Evolutionary conservation across 257 asterid species (phyloP).

Genomic region (Mentha longifolia): DNA sequence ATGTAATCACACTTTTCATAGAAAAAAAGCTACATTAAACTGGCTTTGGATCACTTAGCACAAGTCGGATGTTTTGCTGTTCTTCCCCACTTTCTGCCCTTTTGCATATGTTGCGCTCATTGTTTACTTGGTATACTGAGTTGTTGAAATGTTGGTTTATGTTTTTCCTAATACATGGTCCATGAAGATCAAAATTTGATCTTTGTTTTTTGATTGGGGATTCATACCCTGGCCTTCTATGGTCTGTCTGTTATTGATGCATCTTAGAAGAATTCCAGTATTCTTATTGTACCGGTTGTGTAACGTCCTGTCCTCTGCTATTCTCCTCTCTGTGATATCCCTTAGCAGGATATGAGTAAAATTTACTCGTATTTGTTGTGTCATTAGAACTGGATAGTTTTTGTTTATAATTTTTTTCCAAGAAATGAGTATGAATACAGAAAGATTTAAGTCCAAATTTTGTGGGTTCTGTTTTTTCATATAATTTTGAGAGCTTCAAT

Average conservation of each 20-base stretch:
- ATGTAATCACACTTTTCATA: conserved; percentile 35
- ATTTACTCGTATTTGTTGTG: too few relatives aligned
- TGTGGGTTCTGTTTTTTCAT: too few relatives aligned
- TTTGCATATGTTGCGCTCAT: not conserved
- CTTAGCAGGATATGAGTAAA: too few relatives aligned
- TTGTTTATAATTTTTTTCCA: too few relatives aligned
- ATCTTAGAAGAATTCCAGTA: not conserved
- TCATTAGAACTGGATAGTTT: too few relatives aligned
- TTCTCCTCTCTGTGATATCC: not conserved
- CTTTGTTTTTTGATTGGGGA: not conserved
- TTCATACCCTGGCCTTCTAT: not conserved
- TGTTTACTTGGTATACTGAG: not conserved
- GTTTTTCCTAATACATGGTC: not conserved
- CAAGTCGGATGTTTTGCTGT: conserved; percentile 15
- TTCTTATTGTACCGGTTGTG: too few relatives aligned
- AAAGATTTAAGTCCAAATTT: too few relatives aligned
- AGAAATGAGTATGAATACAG: too few relatives aligned
- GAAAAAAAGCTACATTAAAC: conserved; percentile 1
- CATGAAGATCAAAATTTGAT: not conserved
- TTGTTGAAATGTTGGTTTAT: not conserved
- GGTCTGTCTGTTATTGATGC: not conserved
- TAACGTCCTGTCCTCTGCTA: too few relatives aligned
- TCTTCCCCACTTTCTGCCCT: not conserved
- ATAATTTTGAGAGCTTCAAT: too few relatives aligned
- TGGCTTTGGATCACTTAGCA: conserved; percentile 24